These are phyloP conservation scores for Penicillium argentinense DNA, from an alignment of 495 filamentous ascomycete genomes.

Conservation along the genomic window DNA sequence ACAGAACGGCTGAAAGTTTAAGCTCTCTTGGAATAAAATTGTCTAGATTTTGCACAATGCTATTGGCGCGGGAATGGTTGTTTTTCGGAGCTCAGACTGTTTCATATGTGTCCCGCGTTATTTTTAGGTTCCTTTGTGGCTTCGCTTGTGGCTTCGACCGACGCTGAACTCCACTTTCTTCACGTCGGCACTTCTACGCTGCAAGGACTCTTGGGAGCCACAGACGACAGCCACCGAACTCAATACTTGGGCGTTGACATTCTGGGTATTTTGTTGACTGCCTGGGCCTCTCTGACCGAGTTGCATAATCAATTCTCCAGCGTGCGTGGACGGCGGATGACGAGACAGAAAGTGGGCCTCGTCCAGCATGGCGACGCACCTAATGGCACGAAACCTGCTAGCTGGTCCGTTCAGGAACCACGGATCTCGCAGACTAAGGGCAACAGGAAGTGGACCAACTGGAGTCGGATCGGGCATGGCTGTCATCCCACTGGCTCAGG, in stretches of 20 bases:
- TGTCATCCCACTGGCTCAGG: neutral
- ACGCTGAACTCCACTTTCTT: neutral
- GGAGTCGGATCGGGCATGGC: neutral
- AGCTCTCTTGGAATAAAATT: too few relatives aligned
- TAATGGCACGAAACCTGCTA: neutral
- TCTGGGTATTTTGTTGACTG: too few relatives aligned
- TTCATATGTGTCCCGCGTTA: neutral
- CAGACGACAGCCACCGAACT: neutral
- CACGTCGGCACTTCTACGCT: neutral
- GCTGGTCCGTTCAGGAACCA: neutral
- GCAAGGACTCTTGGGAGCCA: neutral
- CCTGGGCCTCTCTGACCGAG: too few relatives aligned
- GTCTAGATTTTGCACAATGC: too few relatives aligned
- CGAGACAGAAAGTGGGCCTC: too few relatives aligned
- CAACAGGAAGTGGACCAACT: neutral
- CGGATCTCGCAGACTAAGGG: neutral
- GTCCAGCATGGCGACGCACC: too few relatives aligned
- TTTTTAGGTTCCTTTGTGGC: constrained; percentile 2
- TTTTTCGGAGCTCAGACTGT: too few relatives aligned
- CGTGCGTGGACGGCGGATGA: too few relatives aligned
- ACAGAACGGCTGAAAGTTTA: too few relatives aligned
- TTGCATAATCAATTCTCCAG: too few relatives aligned
- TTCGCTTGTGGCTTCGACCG: neutral
- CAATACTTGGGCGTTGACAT: too few relatives aligned
- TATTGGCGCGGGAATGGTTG: too few relatives aligned